Percentiles rank a stretch among this genome's conserved stretches.
phyloP scores from a whole-genome alignment of 768 basidiomycete genomes.

The Guyanaporus albipodus region DNA sequence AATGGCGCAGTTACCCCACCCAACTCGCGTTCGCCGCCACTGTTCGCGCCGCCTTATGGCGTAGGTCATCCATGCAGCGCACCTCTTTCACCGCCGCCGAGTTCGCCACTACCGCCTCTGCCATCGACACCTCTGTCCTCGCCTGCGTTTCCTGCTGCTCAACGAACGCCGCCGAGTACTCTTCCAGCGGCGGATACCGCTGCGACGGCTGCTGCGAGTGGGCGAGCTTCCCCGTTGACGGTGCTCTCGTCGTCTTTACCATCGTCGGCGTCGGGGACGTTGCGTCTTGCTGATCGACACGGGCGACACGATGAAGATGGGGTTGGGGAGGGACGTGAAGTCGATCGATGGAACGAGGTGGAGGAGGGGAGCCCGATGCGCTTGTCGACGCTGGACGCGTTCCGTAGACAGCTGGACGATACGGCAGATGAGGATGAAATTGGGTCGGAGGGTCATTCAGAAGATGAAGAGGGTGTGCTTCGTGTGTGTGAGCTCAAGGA shows the following conservation, averaged over 20 bases:
- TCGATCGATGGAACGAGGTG: constrained; percentile 1
- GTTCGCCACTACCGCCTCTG: constrained; percentile 19
- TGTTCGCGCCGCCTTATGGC: constrained; percentile 1
- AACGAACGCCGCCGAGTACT: too few relatives aligned
- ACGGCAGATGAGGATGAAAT: constrained; percentile 6
- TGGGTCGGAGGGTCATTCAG: neutral
- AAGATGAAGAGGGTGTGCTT: constrained; percentile 9
- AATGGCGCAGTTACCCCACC: neutral
- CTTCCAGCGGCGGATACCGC: constrained; percentile 3
- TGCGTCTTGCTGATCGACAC: neutral
- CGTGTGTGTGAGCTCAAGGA: constrained; percentile 4
- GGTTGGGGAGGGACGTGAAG: neutral
- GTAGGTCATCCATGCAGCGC: neutral
- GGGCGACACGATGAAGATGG: neutral
- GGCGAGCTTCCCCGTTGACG: constrained; percentile 16
- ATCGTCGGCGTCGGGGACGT: constrained; percentile 1
- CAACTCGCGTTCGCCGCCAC: constrained; percentile 6
- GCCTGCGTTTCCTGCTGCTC: constrained; percentile 4
- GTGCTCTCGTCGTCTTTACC: constrained; percentile 11
- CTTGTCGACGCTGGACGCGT: constrained; percentile 26
- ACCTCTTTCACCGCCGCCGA: constrained; percentile 25
- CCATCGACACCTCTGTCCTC: constrained; percentile 14
- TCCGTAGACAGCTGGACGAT: constrained; percentile 18
- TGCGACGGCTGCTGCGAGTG: constrained; percentile 15
- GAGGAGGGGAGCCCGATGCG: constrained; percentile 19